Evolutionary conservation across 768 basidiomycete species (phyloP).

Genomic region (Psilocybe cubensis): DNA sequence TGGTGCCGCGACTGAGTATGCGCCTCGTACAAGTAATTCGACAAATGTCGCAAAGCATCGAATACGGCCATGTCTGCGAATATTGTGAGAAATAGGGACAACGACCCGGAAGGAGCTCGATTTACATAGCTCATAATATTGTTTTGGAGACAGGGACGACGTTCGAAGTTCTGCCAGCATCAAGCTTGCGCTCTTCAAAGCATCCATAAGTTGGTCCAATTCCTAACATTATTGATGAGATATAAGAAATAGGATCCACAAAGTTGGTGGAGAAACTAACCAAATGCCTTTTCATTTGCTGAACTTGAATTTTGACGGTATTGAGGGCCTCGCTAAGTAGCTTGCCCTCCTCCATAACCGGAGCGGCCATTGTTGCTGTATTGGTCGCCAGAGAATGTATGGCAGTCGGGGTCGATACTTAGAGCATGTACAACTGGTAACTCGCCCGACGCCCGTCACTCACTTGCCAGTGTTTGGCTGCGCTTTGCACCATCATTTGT

Average conservation of each 20-base stretch:
- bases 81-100: neutral
- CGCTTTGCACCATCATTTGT: constrained; percentile 22
- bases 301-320: constrained; percentile 89
- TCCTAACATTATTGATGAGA: constrained; percentile 55
- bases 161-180: constrained; percentile 98
- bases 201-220: constrained; percentile 97
- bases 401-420: constrained; percentile 9
- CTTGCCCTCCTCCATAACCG: constrained; percentile 76
- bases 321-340: constrained; percentile 82
- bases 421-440: neutral
- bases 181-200: constrained; percentile 93
- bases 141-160: constrained; percentile 91
- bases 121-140: constrained; percentile 98
- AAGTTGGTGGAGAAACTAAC: constrained; percentile 53
- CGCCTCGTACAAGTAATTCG: constrained; percentile 96
- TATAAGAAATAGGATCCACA: constrained; percentile 4
- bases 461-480: constrained; percentile 31
- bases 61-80: constrained; percentile 94
- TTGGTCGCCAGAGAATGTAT: constrained; percentile 22
- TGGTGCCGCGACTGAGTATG: constrained; percentile 92
- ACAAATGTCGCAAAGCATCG: constrained; percentile 92
- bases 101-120: constrained; percentile 17
- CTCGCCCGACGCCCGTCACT: constrained; percentile 17
- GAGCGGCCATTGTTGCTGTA: constrained; percentile 40
- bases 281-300: constrained; percentile 94